Conservation (phyloP, 176 grass and related monocot species). For the Poa pratensis region DNA sequence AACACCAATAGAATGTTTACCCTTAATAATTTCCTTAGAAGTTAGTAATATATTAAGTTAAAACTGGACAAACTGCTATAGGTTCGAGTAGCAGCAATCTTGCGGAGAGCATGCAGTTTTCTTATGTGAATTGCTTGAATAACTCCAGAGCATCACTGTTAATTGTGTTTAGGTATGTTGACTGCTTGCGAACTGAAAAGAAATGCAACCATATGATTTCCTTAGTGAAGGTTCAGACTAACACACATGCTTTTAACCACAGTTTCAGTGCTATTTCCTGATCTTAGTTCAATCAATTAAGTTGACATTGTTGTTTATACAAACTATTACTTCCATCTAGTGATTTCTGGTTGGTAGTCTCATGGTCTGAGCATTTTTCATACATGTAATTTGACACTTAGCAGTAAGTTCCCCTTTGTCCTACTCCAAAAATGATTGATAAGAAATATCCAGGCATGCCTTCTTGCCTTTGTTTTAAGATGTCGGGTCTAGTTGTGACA, state of each 20-base stretch:
- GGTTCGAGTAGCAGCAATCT: conserved; percentile 4
- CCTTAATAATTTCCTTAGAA: too few species aligned
- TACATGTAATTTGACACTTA: background rate
- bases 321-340: background rate
- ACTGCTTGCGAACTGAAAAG: background rate
- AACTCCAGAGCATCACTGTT: background rate
- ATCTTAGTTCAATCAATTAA: background rate
- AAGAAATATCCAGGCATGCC: background rate
- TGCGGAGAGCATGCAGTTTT: background rate
- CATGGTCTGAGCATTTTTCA: conserved; percentile 11
- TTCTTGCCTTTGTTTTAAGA: background rate
- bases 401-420: background rate
- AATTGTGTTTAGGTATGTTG: background rate
- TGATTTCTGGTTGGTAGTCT: background rate
- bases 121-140: background rate
- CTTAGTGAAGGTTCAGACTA: background rate
- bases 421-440: background rate
- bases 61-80: background rate
- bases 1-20: too few species aligned
- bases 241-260: background rate
- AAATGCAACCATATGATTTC: conserved; percentile 4
- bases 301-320: background rate
- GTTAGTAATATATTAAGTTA: background rate
- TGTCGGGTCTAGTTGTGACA: background rate
- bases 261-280: background rate